These are phyloP conservation scores for Xylariaceae sp. DNA, from an alignment of 2,329 filamentous ascomycete species.

Conservation along the genomic window DNA sequence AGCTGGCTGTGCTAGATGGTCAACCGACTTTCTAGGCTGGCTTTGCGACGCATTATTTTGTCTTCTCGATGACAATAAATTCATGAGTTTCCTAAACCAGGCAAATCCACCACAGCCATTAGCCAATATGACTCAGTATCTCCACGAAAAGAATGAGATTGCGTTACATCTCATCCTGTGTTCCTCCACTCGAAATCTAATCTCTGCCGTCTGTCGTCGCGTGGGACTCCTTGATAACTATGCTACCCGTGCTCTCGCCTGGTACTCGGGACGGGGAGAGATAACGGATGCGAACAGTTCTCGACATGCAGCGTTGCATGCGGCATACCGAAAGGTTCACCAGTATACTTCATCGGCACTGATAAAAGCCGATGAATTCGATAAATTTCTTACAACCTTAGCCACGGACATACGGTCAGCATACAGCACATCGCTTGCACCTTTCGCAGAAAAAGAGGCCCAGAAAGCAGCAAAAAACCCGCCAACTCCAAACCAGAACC, in stretches of 20 bases:
- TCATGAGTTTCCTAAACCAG: conserved; percentile 55
- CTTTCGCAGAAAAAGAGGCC: conserved; percentile 52
- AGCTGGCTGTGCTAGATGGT: conserved; percentile 79
- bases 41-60: conserved; percentile 64
- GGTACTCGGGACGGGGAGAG: conserved; percentile 52
- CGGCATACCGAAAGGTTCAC: conserved; percentile 61
- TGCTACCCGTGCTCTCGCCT: conserved; percentile 55
- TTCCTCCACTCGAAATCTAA: conserved; percentile 74
- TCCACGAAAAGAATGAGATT: conserved; percentile 62
- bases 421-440: conserved; percentile 54
- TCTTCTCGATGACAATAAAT: conserved; percentile 58
- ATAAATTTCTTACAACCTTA: conserved; percentile 62
- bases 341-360: conserved; percentile 56
- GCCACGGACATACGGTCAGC: conserved; percentile 56
- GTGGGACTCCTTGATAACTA: conserved; percentile 62
- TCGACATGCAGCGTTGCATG: conserved; percentile 59
- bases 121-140: conserved; percentile 55
- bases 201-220: conserved; percentile 71
- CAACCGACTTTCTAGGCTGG: conserved; percentile 71
- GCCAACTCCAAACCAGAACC: conserved; percentile 47
- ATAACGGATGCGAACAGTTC: conserved; percentile 51
- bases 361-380: conserved; percentile 66
- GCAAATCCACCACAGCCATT: conserved; percentile 47
- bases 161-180: conserved; percentile 71
- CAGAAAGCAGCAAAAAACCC: conserved; percentile 52